These are phyloP conservation scores for Medicago arabica DNA, from an alignment of 306 rosid species.

Conservation along the genomic window DNA sequence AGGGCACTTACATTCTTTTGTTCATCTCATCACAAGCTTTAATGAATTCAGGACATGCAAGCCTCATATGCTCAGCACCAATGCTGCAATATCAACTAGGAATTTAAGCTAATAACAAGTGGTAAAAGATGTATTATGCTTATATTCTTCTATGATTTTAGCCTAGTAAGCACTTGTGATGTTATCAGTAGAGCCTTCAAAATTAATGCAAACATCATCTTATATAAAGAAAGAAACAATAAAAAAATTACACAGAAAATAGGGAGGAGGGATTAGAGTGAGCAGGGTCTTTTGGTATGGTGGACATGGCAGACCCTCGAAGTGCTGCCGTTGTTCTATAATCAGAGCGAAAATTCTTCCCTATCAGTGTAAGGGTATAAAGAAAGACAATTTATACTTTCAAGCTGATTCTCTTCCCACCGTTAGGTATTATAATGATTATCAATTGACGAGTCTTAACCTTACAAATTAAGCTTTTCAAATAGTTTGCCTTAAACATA, in stretches of 20 bases:
- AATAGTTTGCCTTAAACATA: too few relatives aligned
- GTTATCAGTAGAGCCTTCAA: background rate
- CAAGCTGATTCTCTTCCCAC: too few relatives aligned
- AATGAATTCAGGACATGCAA: slow-evolving; percentile 53
- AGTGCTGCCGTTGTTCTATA: background rate
- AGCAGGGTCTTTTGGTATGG: background rate
- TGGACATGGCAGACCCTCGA: background rate
- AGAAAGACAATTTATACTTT: too few relatives aligned
- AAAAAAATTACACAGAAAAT: background rate
- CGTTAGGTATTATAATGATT: too few relatives aligned
- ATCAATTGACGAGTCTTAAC: too few relatives aligned
- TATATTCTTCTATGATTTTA: slow-evolving; percentile 7
- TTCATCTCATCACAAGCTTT: too few relatives aligned
- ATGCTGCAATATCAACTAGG: slow-evolving; percentile 52
- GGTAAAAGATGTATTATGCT: slow-evolving; percentile 20
- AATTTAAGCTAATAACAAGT: slow-evolving; percentile 29
- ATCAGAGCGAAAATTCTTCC: background rate
- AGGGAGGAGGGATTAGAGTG: background rate
- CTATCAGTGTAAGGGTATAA: background rate
- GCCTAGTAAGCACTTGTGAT: slow-evolving; percentile 23
- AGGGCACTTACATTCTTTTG: too few relatives aligned
- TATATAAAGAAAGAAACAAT: too few relatives aligned
- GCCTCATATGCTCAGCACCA: slow-evolving; percentile 60
- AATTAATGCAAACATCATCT: too few relatives aligned
- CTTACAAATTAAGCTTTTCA: too few relatives aligned